These are phyloP conservation scores for Pseudozyma sp. DNA, from an alignment of 1,284 basidiomycete species.

Conservation along the genomic window DNA sequence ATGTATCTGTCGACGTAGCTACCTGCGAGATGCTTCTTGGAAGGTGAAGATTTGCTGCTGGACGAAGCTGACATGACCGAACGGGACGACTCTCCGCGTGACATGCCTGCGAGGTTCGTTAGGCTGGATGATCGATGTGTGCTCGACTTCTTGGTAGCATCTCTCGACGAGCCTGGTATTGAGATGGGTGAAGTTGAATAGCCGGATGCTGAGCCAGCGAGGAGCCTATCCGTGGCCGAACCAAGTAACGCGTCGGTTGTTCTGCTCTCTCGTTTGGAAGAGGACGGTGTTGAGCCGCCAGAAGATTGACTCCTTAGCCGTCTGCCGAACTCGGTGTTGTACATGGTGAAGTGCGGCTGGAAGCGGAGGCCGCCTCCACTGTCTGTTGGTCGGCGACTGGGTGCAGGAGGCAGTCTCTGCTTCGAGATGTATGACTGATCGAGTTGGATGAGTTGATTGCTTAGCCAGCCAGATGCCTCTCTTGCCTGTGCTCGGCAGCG, in stretches of 20 bases:
- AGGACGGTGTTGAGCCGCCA: constrained; percentile 40
- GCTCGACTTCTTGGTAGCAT: constrained; percentile 21
- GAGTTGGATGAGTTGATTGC: background rate
- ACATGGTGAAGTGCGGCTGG: constrained; percentile 40
- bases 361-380: constrained; percentile 5
- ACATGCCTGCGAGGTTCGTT: constrained; percentile 26
- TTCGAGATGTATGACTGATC: background rate
- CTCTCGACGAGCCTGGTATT: constrained; percentile 34
- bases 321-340: constrained; percentile 62
- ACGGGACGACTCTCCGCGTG: constrained; percentile 35
- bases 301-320: constrained; percentile 56
- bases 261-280: constrained; percentile 32
- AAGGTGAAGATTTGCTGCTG: constrained; percentile 33
- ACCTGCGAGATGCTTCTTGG: constrained; percentile 32
- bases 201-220: constrained; percentile 20
- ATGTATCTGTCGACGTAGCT: constrained; percentile 70
- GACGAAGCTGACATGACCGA: constrained; percentile 25
- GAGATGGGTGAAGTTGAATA: constrained; percentile 25
- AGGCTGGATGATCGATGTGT: constrained; percentile 48
- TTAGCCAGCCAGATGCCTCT: no score
- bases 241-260: constrained; percentile 32
- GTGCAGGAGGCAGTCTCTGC: no score
- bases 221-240: constrained; percentile 30
- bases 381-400: no score
- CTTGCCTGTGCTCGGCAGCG: no score